phyloP scores from a whole-genome alignment of 495 filamentous ascomycete species.

The Daldinia caldariorum region DNA sequence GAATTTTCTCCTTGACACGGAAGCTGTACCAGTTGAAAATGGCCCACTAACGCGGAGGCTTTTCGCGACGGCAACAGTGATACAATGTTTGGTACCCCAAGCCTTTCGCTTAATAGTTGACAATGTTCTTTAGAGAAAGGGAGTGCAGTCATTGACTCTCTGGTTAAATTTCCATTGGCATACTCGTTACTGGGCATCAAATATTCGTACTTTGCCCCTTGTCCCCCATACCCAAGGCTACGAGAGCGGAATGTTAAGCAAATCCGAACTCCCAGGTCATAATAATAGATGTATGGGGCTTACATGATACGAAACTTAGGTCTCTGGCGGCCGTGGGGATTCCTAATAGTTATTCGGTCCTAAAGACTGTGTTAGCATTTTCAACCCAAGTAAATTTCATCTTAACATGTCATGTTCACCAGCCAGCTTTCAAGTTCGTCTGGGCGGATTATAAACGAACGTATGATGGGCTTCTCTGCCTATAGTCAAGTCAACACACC shows the following conservation, averaged over 20 bases:
- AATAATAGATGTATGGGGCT: background rate
- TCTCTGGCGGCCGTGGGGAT: background rate
- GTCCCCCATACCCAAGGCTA: slow-evolving; percentile 16
- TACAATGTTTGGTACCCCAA: background rate
- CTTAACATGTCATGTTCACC: background rate
- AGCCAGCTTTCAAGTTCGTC: slow-evolving; percentile 10
- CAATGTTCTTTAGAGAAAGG: slow-evolving; percentile 18
- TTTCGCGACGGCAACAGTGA: background rate
- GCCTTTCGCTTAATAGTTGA: background rate
- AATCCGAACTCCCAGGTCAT: background rate
- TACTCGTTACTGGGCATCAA: slow-evolving; percentile 7
- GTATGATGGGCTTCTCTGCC: background rate
- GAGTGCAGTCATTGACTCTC: background rate
- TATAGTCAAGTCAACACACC: background rate
- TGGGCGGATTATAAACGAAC: slow-evolving; percentile 3
- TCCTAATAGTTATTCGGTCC: background rate
- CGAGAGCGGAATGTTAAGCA: background rate
- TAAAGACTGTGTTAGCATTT: background rate
- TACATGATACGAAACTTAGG: slow-evolving; percentile 16
- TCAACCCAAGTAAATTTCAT: background rate
- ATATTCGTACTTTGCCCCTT: slow-evolving; percentile 13
- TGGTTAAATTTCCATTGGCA: background rate
- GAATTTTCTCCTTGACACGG: background rate
- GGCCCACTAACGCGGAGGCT: background rate
- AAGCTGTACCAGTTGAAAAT: slow-evolving; percentile 8